Evolutionary conservation across 208 protist genomes (phyloP).

Genomic region (Trypanosoma conorhini): DNA sequence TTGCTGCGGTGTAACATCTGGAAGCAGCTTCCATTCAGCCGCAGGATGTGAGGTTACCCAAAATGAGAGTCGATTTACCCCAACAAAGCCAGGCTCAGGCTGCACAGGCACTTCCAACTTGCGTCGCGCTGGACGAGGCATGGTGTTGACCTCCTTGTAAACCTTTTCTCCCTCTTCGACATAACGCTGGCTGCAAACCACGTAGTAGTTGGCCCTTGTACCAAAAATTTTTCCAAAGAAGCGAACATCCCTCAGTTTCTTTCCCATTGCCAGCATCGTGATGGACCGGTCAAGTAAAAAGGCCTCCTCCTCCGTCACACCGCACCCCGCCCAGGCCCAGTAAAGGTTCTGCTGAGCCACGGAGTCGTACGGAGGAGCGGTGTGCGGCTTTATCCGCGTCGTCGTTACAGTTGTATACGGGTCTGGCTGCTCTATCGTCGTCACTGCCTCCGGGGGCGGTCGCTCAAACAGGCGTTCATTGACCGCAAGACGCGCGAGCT

Average conservation of each 20-base stretch:
- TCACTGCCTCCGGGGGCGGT: conserved; percentile 74
- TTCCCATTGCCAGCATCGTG: conserved; percentile 87
- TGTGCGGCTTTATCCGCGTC: conserved; percentile 78
- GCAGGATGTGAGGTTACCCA: conserved; percentile 87
- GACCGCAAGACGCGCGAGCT: conserved; percentile 65
- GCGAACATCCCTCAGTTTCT: conserved; percentile 79
- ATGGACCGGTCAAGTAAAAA: conserved; percentile 91
- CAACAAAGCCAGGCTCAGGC: conserved; percentile 81
- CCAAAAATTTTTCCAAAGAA: conserved; percentile 94
- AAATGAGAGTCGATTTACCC: conserved; percentile 89
- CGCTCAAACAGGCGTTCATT: conserved; percentile 81
- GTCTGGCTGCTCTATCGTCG: conserved; percentile 88
- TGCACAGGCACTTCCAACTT: conserved; percentile 82
- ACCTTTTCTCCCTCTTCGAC: conserved; percentile 72
- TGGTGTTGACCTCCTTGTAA: conserved; percentile 87
- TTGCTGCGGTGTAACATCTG: conserved; percentile 94
- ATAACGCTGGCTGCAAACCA: conserved; percentile 80
- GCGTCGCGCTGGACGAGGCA: conserved; percentile 85
- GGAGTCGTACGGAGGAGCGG: conserved; percentile 73
- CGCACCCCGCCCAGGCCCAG: conserved; percentile 72
- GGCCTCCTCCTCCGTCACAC: conserved; percentile 80
- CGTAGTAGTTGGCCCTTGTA: conserved; percentile 76
- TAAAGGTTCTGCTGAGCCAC: conserved; percentile 76
- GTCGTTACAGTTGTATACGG: conserved; percentile 91
- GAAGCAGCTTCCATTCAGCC: conserved; percentile 79